Evolutionary conservation across 2,329 filamentous ascomycete species (phyloP).

Genomic region (Seiridium cupressi): DNA sequence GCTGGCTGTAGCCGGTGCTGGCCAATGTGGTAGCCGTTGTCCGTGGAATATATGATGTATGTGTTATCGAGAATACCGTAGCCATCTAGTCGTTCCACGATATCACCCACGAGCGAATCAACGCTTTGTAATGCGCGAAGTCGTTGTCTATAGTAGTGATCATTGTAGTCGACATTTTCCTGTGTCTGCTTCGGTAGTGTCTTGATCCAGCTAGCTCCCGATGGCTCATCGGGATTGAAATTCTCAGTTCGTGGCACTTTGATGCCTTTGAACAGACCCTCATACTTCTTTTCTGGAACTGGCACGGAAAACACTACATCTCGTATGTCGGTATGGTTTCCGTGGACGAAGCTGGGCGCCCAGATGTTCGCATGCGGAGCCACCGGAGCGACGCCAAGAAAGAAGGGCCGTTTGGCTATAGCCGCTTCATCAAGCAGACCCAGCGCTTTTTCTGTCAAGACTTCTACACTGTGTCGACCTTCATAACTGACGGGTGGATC

Average conservation of each 20-base stretch:
- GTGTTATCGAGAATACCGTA: slow-evolving; percentile 42
- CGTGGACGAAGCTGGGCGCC: slow-evolving; percentile 11
- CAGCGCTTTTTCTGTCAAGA: slow-evolving; percentile 49
- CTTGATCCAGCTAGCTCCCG: slow-evolving; percentile 41
- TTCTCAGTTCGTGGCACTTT: slow-evolving; percentile 58
- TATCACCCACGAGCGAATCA: slow-evolving; percentile 50
- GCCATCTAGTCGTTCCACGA: slow-evolving; percentile 41
- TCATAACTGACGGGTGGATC: slow-evolving; percentile 53
- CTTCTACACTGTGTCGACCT: slow-evolving; percentile 53
- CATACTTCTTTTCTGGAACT: slow-evolving; percentile 57
- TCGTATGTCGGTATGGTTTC: slow-evolving; percentile 17
- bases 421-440: slow-evolving; percentile 53
- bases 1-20: slow-evolving; percentile 58
- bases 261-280: slow-evolving; percentile 56
- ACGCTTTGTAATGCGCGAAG: slow-evolving; percentile 52
- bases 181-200: slow-evolving; percentile 36
- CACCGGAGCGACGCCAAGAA: slow-evolving; percentile 57
- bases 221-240: slow-evolving; percentile 60
- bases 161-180: slow-evolving; percentile 42
- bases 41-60: slow-evolving; percentile 58
- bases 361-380: slow-evolving; percentile 53
- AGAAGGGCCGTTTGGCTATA: slow-evolving; percentile 51
- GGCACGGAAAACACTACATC: slow-evolving; percentile 43
- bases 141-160: slow-evolving; percentile 50
- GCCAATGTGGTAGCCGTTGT: slow-evolving; percentile 61